These are phyloP conservation scores for Paraphaeosphaeria sporulosa DNA, from an alignment of 2,329 filamentous ascomycete species.

Conservation along the genomic window DNA sequence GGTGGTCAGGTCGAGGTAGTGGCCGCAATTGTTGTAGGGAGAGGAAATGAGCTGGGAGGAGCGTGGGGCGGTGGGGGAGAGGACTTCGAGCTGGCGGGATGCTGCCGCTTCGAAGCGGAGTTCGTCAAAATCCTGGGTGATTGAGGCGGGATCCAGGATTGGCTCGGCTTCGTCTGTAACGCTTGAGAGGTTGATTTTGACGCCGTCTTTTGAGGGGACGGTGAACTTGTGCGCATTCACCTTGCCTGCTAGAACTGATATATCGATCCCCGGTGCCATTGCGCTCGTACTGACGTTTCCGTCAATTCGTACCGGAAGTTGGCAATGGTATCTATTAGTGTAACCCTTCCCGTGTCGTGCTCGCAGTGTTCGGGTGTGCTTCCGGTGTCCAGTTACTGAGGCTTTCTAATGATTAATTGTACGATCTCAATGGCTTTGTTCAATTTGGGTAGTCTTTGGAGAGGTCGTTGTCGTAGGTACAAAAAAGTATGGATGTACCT, in stretches of 20 bases:
- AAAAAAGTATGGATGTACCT: not conserved
- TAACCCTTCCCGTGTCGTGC: no score
- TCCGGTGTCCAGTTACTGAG: not conserved
- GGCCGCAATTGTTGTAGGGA: constrained; percentile 74
- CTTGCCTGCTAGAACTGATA: constrained; percentile 23
- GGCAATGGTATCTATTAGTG: no score
- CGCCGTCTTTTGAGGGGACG: constrained; percentile 6
- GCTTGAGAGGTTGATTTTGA: not conserved
- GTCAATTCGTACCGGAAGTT: not conserved
- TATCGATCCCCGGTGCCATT: constrained; percentile 27
- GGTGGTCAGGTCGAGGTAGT: constrained; percentile 75
- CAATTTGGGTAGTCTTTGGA: not conserved
- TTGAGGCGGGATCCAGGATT: constrained; percentile 31
- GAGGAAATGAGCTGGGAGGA: constrained; percentile 68
- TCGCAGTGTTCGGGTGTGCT: not conserved
- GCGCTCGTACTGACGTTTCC: not conserved
- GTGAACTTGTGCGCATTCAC: constrained; percentile 4
- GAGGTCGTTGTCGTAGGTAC: not conserved
- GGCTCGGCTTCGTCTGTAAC: constrained; percentile 6
- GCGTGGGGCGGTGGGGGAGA: not conserved
- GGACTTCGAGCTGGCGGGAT: constrained; percentile 30
- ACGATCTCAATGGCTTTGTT: not conserved
- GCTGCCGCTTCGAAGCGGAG: constrained; percentile 46
- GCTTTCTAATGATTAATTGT: not conserved
- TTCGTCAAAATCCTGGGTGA: constrained; percentile 42